Evolutionary conservation across 2,329 filamentous ascomycete species (phyloP), one percentile per base, ranked within the genome.

Genomic region (Colletotrichum liaoningense): DNA sequence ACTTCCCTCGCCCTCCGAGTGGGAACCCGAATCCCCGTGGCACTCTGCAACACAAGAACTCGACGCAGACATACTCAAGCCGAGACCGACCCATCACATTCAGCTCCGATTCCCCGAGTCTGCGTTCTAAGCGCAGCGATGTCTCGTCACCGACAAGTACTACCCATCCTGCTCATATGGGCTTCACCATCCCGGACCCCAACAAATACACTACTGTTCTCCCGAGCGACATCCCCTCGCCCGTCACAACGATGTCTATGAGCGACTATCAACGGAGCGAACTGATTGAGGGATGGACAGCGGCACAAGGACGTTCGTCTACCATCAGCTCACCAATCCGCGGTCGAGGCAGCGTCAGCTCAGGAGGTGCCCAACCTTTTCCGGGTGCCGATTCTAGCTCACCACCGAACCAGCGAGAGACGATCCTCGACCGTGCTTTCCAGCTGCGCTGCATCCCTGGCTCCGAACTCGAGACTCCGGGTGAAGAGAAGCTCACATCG

Each of bases 341-440:
- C 55, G 86, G 84, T 3, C 86, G 88, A 7, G 88, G 87, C 57
- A 91, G 89, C 77, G 83, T 91, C 62, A 84, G 87, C 74, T 90
- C 89, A 1, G 85, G 87, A 14, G 81, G 83, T 19, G 83, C 84
- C 5, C 80, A 82, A 22, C 77, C 78, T 14, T 65, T 63, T 14
- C 79, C 81, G 14, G 78, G 85, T 9, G 77, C 84, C 2, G 82
- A 86, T 54, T 86, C 86, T 1, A 86, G 84, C 76, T 88, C 88
- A 0, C 88, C 89, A 0, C 87, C 88, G 2, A 82, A 81, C 0
- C 88, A 88, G 2, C 86, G 91, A 19, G 91, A 93, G 80, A 92
- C 91, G 0, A 93, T 93, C 64, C 80, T 93, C n/a, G 91, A 93
- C 78, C 83, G 91, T 52, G 91, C 91, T 0, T 93, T 93, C 77